Evolutionary conservation across 2,329 filamentous ascomycete species (phyloP), one percentile per base, ranked within the genome.

Genomic region (Macrophomina phaseolina): DNA sequence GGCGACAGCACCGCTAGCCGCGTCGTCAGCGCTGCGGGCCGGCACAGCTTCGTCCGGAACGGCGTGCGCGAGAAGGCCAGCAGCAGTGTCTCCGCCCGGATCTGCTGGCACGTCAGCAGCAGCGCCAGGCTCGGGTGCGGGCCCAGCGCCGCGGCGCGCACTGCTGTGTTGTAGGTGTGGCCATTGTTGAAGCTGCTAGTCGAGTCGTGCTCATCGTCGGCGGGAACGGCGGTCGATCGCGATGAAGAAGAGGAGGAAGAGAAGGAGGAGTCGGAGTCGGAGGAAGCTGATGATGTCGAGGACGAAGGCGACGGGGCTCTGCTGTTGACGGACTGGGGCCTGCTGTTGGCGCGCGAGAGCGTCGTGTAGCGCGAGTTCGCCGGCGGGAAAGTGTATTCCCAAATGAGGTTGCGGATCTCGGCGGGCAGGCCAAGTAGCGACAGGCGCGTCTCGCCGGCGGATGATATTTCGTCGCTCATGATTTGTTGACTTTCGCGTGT

Each of bases 381-480:
- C 23, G 61, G 56, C 42, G 40, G 34, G 36, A 66, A 69, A n/a
- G 68, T 60, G 45, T 67, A 67, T 23, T 66, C 56, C 51, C 63
- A 69, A n/a, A 69, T 69, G 38, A 67, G 53, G 18, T 68, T 62
- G n/a, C 68, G 55, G 23, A 69, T 60, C 46, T 69, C 68, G 28
- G 53, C 61, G 1, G 68, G 68, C 7, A 69, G 64, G 34, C 66
- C 68, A 23, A 69, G 49, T 4, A 69, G 42, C 18, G 66, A 65
- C 23, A 51, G 53, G 28, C 64, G 51, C 38, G 40, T 38, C 36
- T 56, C 53, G 34, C 48, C 23, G 34, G 12, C 36, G 8, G 16
- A 23, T 9, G 16, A 23, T 9, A 23, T 23, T 9, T 28, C 56
- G 56, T 18, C 42, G 58, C n/a, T 38, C 58, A 62, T 62, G n/a